Base-by-base conservation (phyloP, 1,284 basidiomycete genomes). In the Gymnopus androsaceus region DNA sequence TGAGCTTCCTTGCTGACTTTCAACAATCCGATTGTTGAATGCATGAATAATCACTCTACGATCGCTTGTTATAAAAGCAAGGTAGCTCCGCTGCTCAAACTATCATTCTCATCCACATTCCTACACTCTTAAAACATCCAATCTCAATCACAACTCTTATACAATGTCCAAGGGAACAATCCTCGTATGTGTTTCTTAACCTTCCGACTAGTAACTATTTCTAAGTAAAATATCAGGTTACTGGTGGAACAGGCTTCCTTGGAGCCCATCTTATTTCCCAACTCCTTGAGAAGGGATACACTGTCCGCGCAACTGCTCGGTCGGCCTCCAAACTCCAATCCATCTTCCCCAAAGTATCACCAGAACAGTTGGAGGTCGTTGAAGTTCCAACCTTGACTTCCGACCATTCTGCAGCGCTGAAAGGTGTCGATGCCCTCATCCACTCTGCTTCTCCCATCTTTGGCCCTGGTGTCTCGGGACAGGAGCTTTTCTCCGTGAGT, bases 201-300 rank as follows among this genome's bases (percentile, higher is more conserved):
- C 17, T 9, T 25, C 31, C 25, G 4, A 33, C 1, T 36, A 12
- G 15, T 4, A 14, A 17, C n/a, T 25, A 8, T 27, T 15, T n/a
- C 9, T 2, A 17, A 7, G 33, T 8, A 34, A 34, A 34, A 8
- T 27, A n/a, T n/a, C n/a, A 57, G 56, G 51, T 57, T 19, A 57
- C 56, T 25, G 56, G 56, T 17, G 56, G 34, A 2, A 58, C 56
- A 31, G 56, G 51, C 8, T 54, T 58, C 37, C 15, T 58, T 2
- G 56, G 56, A n/a, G 53, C 56, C 25, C 56, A 54, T 30, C 15
- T 58, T n/a, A n/a, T 58, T 6, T 49, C 51, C 30, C 45, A 49
- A 38, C 51, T 58, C 9, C 51, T 58, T 30, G 56, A 46, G 34
- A 31, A 54, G 15, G 40, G 40, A 19, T 55, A 55, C 30, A 37